phyloP scores from a whole-genome alignment of 2,329 filamentous ascomycete genomes.

The Cordyceps tenuipes region DNA sequence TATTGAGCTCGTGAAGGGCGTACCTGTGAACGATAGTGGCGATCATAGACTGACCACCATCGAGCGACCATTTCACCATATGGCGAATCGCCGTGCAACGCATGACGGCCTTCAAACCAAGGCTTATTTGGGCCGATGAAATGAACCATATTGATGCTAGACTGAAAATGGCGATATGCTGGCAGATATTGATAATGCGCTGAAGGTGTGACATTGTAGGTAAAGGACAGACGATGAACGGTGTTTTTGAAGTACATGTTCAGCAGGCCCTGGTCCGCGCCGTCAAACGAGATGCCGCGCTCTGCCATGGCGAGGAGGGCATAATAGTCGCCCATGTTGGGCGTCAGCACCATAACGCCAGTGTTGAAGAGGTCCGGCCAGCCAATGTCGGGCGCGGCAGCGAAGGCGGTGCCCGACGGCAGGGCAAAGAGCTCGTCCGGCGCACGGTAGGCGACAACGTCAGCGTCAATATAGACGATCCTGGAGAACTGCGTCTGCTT shows the following conservation, averaged over 20 bases:
- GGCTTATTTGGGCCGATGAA: conserved; percentile 92
- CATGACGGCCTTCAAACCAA: conserved; percentile 61
- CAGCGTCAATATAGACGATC: conserved; percentile 91
- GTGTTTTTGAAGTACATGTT: conserved; percentile 86
- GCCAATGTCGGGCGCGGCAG: conserved; percentile 84
- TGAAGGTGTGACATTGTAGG: conserved; percentile 94
- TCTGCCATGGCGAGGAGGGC: conserved; percentile 77
- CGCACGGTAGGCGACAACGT: conserved; percentile 82
- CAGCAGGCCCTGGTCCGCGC: conserved; percentile 88
- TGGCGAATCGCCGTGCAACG: conserved; percentile 46
- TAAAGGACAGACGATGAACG: conserved; percentile 85
- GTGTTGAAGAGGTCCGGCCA: conserved; percentile 99
- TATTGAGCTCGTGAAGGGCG: background rate
- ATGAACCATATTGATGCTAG: conserved; percentile 81
- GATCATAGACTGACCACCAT: conserved; percentile 95
- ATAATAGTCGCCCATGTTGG: conserved; percentile 81
- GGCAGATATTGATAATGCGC: conserved; percentile 97
- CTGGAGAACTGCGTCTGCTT: conserved; percentile 80
- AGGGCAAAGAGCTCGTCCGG: conserved; percentile 85
- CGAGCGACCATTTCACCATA: conserved; percentile 77
- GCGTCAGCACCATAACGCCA: conserved; percentile 87
- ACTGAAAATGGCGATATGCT: conserved; percentile 87
- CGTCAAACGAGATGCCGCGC: conserved; percentile 87
- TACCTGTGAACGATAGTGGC: conserved; percentile 60
- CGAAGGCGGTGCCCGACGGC: conserved; percentile 40